phyloP scores from a whole-genome alignment of 2,329 filamentous ascomycete species.

The Penicillium sp. region DNA sequence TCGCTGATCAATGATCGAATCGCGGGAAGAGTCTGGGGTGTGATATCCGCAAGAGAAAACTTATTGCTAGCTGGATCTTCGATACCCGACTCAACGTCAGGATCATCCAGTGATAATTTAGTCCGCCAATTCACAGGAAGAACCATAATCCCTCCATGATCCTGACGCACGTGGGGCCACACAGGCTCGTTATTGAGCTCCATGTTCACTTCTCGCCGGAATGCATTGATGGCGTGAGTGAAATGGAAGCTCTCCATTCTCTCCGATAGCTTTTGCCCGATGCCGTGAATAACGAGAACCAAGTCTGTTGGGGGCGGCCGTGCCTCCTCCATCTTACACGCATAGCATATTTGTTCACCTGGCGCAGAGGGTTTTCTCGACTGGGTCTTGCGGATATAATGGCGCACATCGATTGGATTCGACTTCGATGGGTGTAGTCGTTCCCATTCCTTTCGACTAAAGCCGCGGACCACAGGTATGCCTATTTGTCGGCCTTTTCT shows the following conservation, averaged over 20 bases:
- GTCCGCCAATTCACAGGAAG: slow-evolving; percentile 94
- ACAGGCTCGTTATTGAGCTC: slow-evolving; percentile 74
- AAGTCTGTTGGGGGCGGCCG: slow-evolving; percentile 77
- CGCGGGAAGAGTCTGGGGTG: slow-evolving; percentile 82
- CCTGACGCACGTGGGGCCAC: slow-evolving; percentile 70
- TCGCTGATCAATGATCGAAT: slow-evolving; percentile 94
- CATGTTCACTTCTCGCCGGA: slow-evolving; percentile 80
- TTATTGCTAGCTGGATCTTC: slow-evolving; percentile 60
- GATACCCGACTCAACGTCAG: slow-evolving; percentile 54
- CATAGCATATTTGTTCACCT: slow-evolving; percentile 43
- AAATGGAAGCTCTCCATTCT: slow-evolving; percentile 96
- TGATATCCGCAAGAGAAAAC: slow-evolving; percentile 81
- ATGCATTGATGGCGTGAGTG: slow-evolving; percentile 90
- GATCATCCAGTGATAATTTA: slow-evolving; percentile 82
- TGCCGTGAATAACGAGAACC: slow-evolving; percentile 88
- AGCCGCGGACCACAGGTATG: slow-evolving; percentile 84
- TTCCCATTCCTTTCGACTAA: slow-evolving; percentile 75
- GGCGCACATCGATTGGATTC: slow-evolving; percentile 41
- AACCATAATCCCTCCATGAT: slow-evolving; percentile 89
- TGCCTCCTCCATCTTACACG: slow-evolving; percentile 64
- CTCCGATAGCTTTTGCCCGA: slow-evolving; percentile 94
- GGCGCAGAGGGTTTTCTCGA: slow-evolving; percentile 28
- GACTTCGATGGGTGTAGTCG: slow-evolving; percentile 61
- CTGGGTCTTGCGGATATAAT: slow-evolving; percentile 43
- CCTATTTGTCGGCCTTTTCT: slow-evolving; percentile 80